Conservation (phyloP, 1,284 basidiomycete genomes). For the Pseudozyma thailandica region DNA sequence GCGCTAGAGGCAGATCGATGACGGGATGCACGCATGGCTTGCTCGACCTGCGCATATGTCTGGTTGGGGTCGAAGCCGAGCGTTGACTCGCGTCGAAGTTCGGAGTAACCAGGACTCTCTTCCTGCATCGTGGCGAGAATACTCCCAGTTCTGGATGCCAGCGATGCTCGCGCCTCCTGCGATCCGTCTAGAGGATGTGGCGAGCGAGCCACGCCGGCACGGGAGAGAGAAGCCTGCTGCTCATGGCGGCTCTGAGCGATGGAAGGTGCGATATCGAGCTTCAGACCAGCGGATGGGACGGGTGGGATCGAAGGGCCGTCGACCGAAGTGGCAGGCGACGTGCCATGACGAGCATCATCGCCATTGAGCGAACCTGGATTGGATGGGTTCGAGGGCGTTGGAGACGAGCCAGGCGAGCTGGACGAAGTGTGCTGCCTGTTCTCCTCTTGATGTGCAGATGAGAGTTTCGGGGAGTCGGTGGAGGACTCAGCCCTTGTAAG, state of each 20-base stretch:
- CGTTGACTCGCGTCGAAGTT: conserved; percentile 27
- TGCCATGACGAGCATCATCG: conserved; percentile 36
- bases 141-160: conserved; percentile 28
- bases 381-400: conserved; percentile 27
- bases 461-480: conserved; percentile 5
- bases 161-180: conserved; percentile 23
- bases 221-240: conserved; percentile 33
- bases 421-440: conserved; percentile 2
- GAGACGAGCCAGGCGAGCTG: conserved; percentile 30
- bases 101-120: conserved; percentile 14
- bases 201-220: conserved; percentile 35
- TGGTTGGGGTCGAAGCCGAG: conserved; percentile 20
- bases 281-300: conserved; percentile 20
- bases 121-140: conserved; percentile 49
- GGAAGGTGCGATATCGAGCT: conserved; percentile 24
- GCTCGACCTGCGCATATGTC: conserved; percentile 23
- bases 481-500: conserved; percentile 2
- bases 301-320: conserved; percentile 22
- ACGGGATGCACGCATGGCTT: conserved; percentile 36
- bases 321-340: conserved; percentile 36
- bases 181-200: conserved; percentile 35
- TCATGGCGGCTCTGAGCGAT: conserved; percentile 22
- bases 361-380: conserved; percentile 39
- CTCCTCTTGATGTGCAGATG: background rate
- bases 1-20: conserved; percentile 57